These are phyloP conservation scores for Colletotrichum sp. DNA, from an alignment of 2,329 filamentous ascomycete genomes.

Conservation along the genomic window DNA sequence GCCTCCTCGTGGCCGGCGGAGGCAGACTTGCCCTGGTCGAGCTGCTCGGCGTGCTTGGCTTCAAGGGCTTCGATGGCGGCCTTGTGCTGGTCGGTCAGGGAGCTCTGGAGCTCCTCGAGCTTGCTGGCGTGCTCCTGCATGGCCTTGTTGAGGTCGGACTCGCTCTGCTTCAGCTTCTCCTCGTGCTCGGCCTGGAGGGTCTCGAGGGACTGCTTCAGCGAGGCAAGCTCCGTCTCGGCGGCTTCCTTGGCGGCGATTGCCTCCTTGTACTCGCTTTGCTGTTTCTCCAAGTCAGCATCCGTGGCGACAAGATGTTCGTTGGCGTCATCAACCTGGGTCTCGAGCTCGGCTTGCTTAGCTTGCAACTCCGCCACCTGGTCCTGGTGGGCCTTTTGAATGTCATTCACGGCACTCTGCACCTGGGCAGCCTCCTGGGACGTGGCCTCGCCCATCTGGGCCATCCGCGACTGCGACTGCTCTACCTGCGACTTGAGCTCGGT, in stretches of 20 bases:
- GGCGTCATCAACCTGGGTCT: slow-evolving; percentile 51
- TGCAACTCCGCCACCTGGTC: slow-evolving; percentile 54
- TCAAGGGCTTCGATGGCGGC: slow-evolving; percentile 54
- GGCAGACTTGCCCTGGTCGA: slow-evolving; percentile 50
- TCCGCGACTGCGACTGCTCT: slow-evolving; percentile 57
- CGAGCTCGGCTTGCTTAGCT: slow-evolving; percentile 51
- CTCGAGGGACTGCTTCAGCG: slow-evolving; percentile 56
- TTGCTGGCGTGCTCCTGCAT: slow-evolving; percentile 52
- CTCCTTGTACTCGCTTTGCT: slow-evolving; percentile 53
- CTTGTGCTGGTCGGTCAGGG: slow-evolving; percentile 55
- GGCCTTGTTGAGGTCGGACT: slow-evolving; percentile 41
- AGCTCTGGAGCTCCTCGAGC: slow-evolving; percentile 53
- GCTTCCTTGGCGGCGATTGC: slow-evolving; percentile 53
- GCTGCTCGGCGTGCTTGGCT: slow-evolving; percentile 54
- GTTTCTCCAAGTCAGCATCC: slow-evolving; percentile 54
- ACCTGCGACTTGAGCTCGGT: slow-evolving; percentile 62
- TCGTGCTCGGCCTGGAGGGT: slow-evolving; percentile 44
- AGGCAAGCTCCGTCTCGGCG: slow-evolving; percentile 50
- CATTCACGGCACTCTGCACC: slow-evolving; percentile 31
- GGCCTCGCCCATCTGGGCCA: slow-evolving; percentile 58
- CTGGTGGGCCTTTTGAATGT: slow-evolving; percentile 32
- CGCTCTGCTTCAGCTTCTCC: slow-evolving; percentile 38
- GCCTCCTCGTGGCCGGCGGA: slow-evolving; percentile 52
- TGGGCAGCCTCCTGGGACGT: slow-evolving; percentile 44
- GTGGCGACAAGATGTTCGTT: slow-evolving; percentile 55